Conservation (phyloP, 2,329 filamentous ascomycete genomes). For the Talaromyces sp. region DNA sequence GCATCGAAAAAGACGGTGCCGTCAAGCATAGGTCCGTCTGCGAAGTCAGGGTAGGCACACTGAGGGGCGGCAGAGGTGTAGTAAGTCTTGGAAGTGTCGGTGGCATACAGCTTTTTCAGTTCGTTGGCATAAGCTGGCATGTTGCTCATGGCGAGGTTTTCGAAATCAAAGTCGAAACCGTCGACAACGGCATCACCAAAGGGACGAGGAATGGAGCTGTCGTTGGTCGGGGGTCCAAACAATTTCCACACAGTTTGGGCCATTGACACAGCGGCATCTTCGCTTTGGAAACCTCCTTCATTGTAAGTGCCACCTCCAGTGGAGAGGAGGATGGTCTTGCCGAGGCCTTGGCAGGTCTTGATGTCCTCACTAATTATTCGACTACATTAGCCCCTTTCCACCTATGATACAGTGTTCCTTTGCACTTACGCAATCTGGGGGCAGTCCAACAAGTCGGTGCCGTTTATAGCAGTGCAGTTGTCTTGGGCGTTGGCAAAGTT, state of each 20-base stretch:
- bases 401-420: background rate
- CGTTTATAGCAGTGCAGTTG: conserved; percentile 54
- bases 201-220: conserved; percentile 53
- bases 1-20: conserved; percentile 54
- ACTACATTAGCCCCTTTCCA: conserved; percentile 13
- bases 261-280: conserved; percentile 47
- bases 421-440: conserved; percentile 57
- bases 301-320: conserved; percentile 67
- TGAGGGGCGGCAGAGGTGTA: conserved; percentile 63
- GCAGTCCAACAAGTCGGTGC: conserved; percentile 55
- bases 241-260: conserved; percentile 64
- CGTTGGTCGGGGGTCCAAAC: conserved; percentile 55
- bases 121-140: conserved; percentile 56
- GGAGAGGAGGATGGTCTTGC: conserved; percentile 68
- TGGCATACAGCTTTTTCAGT: conserved; percentile 54
- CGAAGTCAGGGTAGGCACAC: conserved; percentile 60
- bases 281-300: conserved; percentile 59
- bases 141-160: conserved; percentile 52
- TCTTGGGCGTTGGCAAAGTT: conserved; percentile 63
- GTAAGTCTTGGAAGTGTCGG: conserved; percentile 47
- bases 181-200: conserved; percentile 63
- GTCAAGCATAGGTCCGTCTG: conserved; percentile 53
- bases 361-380: conserved; percentile 39
- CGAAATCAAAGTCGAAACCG: conserved; percentile 74
- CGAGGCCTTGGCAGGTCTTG: conserved; percentile 55